Percentiles rank a stretch among this genome's conserved stretches.
phyloP scores from a whole-genome alignment of 495 filamentous ascomycete species.

The Penicillium diatomitis region DNA sequence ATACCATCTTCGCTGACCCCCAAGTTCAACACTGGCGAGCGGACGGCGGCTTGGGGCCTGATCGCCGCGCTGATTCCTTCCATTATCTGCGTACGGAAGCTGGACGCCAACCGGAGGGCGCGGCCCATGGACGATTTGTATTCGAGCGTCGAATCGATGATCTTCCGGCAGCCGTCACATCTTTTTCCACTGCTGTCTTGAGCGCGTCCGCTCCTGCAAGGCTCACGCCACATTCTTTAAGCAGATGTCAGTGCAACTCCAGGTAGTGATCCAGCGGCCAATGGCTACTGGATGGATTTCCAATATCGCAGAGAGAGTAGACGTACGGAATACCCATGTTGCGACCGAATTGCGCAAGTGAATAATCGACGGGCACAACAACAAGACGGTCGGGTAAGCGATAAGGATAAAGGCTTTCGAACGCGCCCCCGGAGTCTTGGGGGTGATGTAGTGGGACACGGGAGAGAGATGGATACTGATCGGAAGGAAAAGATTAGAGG shows the following conservation, averaged over 20 bases:
- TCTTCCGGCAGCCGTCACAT: conserved; percentile 52
- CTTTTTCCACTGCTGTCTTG: conserved; percentile 48
- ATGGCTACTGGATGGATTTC: conserved; percentile 12
- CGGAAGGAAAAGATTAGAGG: conserved; percentile 5
- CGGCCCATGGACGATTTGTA: conserved; percentile 30
- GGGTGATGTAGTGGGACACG: conserved; percentile 1
- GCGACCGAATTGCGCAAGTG: conserved; percentile 2
- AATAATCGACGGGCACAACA: conserved; percentile 6
- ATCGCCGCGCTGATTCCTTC: conserved; percentile 37
- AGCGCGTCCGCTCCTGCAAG: conserved; percentile 37
- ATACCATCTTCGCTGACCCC: conserved; percentile 24
- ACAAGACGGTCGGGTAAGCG: conserved; percentile 7
- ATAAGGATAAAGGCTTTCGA: conserved; percentile 2
- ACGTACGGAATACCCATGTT: conserved; percentile 78
- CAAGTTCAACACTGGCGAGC: conserved; percentile 23
- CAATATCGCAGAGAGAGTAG: conserved; percentile 7
- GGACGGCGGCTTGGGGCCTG: conserved; percentile 17
- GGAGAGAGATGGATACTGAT: conserved; percentile 6
- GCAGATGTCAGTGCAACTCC: conserved; percentile 10
- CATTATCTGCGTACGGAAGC: conserved; percentile 28
- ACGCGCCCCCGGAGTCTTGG: conserved; percentile 9
- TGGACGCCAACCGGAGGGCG: conserved; percentile 23
- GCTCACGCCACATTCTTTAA: conserved; percentile 51
- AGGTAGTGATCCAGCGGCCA: conserved; percentile 19
- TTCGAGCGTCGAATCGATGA: conserved; percentile 61